Conservation (phyloP, 176 grass and related monocot genomes). For the Guadua angustifolia region DNA sequence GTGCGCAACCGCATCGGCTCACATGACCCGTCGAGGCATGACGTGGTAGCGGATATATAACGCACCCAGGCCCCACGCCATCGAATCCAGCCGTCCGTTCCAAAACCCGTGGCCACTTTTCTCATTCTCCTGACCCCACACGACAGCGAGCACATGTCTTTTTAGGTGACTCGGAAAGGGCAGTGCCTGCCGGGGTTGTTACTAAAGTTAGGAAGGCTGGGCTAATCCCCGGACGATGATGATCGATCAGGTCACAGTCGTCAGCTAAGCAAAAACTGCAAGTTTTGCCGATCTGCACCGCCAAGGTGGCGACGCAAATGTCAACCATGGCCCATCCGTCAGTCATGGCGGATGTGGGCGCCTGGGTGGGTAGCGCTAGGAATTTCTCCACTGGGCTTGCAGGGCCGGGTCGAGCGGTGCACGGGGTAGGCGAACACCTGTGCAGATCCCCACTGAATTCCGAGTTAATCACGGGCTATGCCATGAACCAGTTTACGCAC, state of each 20-base stretch:
- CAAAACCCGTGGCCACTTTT: conserved; percentile 8
- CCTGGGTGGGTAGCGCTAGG: not conserved
- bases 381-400: not conserved
- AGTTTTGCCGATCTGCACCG: not conserved
- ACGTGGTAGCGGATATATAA: not conserved
- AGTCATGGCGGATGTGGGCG: not conserved
- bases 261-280: no score
- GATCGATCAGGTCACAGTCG: not conserved
- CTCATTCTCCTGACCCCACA: not conserved
- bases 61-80: conserved; percentile 2
- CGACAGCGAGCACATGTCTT: not conserved
- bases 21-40: not conserved
- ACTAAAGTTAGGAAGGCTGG: not conserved
- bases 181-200: not conserved
- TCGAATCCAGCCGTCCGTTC: conserved; percentile 32
- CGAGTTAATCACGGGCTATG: not conserved
- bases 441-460: conserved; percentile 21
- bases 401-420: not conserved
- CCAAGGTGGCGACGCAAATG: not conserved
- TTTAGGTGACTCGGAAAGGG: not conserved
- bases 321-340: not conserved
- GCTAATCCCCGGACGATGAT: not conserved
- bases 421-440: not conserved
- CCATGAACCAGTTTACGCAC: not conserved
- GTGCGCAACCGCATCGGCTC: not conserved